Percentiles rank a stretch among this genome's conserved stretches.
Conservation (phyloP, 306 rosid genomes). For the Vigna reflexopilosa region DNA sequence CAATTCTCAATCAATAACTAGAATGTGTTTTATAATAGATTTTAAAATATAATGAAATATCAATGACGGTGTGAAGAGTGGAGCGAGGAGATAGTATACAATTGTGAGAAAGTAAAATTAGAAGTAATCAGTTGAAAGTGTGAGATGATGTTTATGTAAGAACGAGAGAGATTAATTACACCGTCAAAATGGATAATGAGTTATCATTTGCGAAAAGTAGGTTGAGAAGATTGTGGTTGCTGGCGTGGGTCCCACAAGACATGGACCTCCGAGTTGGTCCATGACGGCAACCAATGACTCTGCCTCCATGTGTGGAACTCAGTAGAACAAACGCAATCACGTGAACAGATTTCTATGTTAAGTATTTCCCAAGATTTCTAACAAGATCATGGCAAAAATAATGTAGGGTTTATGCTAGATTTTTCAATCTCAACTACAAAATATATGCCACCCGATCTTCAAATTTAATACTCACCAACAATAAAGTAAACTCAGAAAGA, state of each 20-base stretch:
- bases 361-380: constrained; percentile 14
- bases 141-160: too few relatives aligned
- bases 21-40: too few relatives aligned
- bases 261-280: constrained; percentile 43
- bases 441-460: too few relatives aligned
- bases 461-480: too few relatives aligned
- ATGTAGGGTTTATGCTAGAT: constrained; percentile 7
- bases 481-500: too few relatives aligned
- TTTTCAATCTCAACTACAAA: constrained; percentile 8
- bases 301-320: constrained; percentile 38
- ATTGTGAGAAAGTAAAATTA: too few relatives aligned
- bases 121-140: too few relatives aligned
- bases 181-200: constrained; percentile 12
- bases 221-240: constrained; percentile 42
- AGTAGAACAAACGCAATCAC: constrained; percentile 38
- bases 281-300: constrained; percentile 9
- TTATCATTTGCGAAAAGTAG: constrained; percentile 6
- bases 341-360: constrained; percentile 32
- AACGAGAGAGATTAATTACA: not conserved
- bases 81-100: too few relatives aligned
- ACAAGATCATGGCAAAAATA: not conserved
- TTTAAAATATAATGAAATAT: too few relatives aligned
- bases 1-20: too few relatives aligned
- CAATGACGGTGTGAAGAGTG: too few relatives aligned
- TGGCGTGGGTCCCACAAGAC: constrained; percentile 41